phyloP scores from a whole-genome alignment of 257 asterid species.

The Lithospermum erythrorhizon region DNA sequence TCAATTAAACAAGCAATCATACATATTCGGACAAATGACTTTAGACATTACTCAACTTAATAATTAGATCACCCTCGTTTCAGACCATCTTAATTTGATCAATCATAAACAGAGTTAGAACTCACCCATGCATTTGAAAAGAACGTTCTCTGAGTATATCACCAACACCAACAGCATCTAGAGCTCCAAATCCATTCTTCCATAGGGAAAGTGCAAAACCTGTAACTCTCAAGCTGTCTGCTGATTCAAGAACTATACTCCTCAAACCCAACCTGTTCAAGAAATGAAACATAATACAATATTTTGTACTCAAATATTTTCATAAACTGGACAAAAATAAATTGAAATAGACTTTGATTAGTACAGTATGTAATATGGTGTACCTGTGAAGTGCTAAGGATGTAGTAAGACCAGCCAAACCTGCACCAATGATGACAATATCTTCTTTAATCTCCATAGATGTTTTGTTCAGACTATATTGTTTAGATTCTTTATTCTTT shows the following conservation, averaged over 20 bases:
- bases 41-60: too few relatives aligned
- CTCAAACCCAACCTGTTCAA: conserved; percentile 46
- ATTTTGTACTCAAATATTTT: not conserved
- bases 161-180: conserved; percentile 65
- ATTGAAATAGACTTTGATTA: too few relatives aligned
- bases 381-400: conserved; percentile 67
- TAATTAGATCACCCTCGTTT: too few relatives aligned
- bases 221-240: conserved; percentile 48
- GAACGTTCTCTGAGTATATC: conserved; percentile 37
- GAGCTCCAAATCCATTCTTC: conserved; percentile 78
- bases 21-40: too few relatives aligned
- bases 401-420: conserved; percentile 58
- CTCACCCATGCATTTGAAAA: conserved; percentile 37
- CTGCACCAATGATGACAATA: conserved; percentile 50
- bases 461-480: not conserved
- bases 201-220: conserved; percentile 62
- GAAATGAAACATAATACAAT: too few relatives aligned
- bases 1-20: too few relatives aligned
- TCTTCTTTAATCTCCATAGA: conserved; percentile 17
- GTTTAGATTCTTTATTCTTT: not conserved
- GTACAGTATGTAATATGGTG: not conserved
- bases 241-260: conserved; percentile 63
- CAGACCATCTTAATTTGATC: too few relatives aligned
- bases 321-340: not conserved
- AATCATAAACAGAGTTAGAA: not conserved